Evolutionary conservation across 495 filamentous ascomycete species (phyloP), one percentile per base, ranked within the genome.

Genomic region (Penicillium soppii): DNA sequence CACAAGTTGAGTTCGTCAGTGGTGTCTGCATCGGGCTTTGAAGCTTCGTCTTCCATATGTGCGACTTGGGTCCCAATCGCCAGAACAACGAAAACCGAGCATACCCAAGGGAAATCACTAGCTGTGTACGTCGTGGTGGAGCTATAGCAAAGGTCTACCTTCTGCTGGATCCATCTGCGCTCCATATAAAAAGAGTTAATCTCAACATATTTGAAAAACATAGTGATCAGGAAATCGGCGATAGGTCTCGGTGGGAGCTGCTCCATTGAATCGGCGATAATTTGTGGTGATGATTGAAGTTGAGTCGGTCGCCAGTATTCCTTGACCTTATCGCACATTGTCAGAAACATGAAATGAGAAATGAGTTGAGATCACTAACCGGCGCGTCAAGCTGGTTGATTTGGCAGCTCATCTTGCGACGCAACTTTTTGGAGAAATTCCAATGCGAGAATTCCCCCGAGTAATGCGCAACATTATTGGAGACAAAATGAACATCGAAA

Each of bases 51-150:
- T 44, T 71, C 72, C 69, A 79, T 74, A 45, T 79, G 72, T 0
- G 74, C 71, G 43, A 76, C 75, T 36, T 79, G 76, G 5, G 72
- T 76, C 3, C 76, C 76, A 16, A 79, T 69, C 2, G 76, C 76
- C 4, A 79, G 57, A 10, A 72, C 61, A 58, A 70, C 71, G 25
- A 78, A 57, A 7, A 79, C 62, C 5, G 68, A 59, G 54, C 74
- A 76, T 19, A 76, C 60, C 21, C 65, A 69, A 5, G 67, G 62
- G 1, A 72, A 71, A 56, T 78, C 76, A 21, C 61, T 63, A 19
- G 66, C 63, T 1, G 63, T 63, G 5, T 74, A 63, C 6, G 56
- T 61, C 3, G 57, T 55, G 0, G 62, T 56, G 3, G 66, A 47
- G 7, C 63, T 64, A 36, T 79, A 75, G 35, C 72, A 72, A 7